Evolutionary conservation across 139 green algal species (phyloP).

Genomic region (Chlorella sp.): DNA sequence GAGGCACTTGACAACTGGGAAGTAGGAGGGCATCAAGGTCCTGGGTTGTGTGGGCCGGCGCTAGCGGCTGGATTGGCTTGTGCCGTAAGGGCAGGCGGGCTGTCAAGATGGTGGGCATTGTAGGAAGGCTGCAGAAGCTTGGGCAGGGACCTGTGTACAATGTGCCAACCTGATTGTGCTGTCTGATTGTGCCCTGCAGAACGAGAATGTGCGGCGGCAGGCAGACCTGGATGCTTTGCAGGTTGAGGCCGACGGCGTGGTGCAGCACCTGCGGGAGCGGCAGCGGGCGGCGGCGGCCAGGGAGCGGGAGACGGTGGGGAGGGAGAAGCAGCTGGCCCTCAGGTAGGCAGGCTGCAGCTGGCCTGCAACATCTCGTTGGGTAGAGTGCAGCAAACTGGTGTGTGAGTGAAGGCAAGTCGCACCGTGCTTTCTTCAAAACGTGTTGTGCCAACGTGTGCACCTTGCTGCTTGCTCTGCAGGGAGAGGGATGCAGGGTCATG

Average conservation of each 20-base stretch:
- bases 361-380: not conserved
- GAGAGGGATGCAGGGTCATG: not conserved
- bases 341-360: not conserved
- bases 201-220: conserved; percentile 6
- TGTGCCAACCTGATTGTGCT: not conserved
- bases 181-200: not conserved
- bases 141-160: too few species aligned
- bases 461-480: not conserved
- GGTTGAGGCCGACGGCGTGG: conserved; percentile 25
- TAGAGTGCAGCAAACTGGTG: not conserved
- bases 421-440: not conserved
- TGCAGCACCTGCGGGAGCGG: conserved; percentile 3
- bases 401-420: too few species aligned
- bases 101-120: too few species aligned
- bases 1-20: too few species aligned
- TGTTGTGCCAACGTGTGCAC: not conserved
- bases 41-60: not conserved
- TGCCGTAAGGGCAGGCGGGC: not conserved
- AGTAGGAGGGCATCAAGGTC: too few species aligned
- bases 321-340: not conserved
- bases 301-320: not conserved
- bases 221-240: conserved; percentile 26
- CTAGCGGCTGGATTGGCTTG: not conserved
- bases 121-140: not conserved
- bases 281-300: not conserved